These are phyloP conservation scores for Emmonsiellopsis sp. DNA, from an alignment of 2,329 filamentous ascomycete species.

Conservation along the genomic window DNA sequence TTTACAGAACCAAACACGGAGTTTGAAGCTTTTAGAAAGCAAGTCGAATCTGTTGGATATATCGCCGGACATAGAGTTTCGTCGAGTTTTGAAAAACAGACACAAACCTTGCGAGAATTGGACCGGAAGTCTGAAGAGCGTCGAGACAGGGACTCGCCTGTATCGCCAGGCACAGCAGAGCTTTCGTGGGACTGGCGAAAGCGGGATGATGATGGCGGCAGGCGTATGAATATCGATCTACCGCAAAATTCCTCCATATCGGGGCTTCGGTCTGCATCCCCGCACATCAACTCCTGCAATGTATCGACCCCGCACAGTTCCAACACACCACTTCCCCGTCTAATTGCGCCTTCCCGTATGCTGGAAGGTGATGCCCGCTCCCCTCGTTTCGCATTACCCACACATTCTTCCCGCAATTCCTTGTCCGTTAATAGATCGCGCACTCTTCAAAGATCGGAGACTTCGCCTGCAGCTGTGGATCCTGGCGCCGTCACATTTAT, in stretches of 20 bases:
- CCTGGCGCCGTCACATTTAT: constrained; percentile 42
- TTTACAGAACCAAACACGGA: constrained; percentile 63
- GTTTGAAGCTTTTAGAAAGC: constrained; percentile 69
- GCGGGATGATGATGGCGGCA: neutral
- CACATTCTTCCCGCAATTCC: neutral
- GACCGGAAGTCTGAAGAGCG: constrained; percentile 5
- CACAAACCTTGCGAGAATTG: constrained; percentile 4
- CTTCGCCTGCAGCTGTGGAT: constrained; percentile 44
- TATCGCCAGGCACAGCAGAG: neutral
- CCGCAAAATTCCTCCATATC: neutral
- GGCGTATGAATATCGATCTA: constrained; percentile 3
- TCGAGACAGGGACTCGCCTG: neutral
- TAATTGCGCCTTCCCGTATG: neutral
- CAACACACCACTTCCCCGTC: neutral
- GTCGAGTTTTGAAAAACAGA: constrained; percentile 5
- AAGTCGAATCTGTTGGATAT: constrained; percentile 39
- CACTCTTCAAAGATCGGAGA: constrained; percentile 36
- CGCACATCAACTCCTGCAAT: neutral
- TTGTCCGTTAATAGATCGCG: constrained; percentile 1
- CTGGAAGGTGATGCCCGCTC: neutral
- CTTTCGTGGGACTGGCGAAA: neutral
- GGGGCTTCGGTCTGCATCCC: neutral
- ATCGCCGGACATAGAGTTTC: constrained; percentile 9
- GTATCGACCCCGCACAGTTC: neutral
- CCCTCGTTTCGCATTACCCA: neutral